phyloP scores from a whole-genome alignment of 1,284 basidiomycete species.

The Tilletia indica region DNA sequence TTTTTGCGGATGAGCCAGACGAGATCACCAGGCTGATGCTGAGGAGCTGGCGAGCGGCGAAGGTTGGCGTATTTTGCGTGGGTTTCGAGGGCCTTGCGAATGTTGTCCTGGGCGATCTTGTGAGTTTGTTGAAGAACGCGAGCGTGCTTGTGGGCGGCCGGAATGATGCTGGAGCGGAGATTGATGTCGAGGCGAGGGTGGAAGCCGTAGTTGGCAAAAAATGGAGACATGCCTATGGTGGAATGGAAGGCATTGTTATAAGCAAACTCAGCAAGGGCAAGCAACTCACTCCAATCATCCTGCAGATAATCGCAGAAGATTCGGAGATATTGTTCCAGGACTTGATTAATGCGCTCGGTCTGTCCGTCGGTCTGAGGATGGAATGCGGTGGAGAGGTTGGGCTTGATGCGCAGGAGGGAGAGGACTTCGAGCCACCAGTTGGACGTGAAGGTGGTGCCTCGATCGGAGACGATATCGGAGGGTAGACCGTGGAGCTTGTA shows the following conservation, averaged over 20 bases:
- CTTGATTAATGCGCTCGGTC: slow-evolving; percentile 60
- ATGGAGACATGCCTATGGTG: slow-evolving; percentile 18
- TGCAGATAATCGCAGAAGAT: slow-evolving; percentile 31
- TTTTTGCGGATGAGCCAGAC: neutral
- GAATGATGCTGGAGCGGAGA: neutral
- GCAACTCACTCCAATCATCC: slow-evolving; percentile 24
- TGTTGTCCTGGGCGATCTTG: neutral
- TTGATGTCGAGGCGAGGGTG: slow-evolving; percentile 14
- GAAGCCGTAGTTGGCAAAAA: slow-evolving; percentile 15
- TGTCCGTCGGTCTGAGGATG: no score
- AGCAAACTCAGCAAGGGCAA: slow-evolving; percentile 18
- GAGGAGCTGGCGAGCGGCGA: neutral
- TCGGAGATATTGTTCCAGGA: slow-evolving; percentile 51
- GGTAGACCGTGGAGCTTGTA: slow-evolving; percentile 57
- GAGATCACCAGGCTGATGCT: neutral
- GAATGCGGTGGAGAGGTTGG: slow-evolving; percentile 51
- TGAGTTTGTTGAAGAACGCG: neutral
- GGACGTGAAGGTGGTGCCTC: no score
- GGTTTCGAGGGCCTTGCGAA: neutral
- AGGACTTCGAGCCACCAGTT: slow-evolving; percentile 48
- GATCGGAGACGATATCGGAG: slow-evolving; percentile 53
- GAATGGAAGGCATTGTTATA: slow-evolving; percentile 20
- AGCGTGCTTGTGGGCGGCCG: neutral
- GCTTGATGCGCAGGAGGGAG: slow-evolving; percentile 36
- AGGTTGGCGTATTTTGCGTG: neutral